Evolutionary conservation across 2,329 filamentous ascomycete species (phyloP), one percentile per base, ranked within the genome.

Genomic region (Alternaria arbusti): DNA sequence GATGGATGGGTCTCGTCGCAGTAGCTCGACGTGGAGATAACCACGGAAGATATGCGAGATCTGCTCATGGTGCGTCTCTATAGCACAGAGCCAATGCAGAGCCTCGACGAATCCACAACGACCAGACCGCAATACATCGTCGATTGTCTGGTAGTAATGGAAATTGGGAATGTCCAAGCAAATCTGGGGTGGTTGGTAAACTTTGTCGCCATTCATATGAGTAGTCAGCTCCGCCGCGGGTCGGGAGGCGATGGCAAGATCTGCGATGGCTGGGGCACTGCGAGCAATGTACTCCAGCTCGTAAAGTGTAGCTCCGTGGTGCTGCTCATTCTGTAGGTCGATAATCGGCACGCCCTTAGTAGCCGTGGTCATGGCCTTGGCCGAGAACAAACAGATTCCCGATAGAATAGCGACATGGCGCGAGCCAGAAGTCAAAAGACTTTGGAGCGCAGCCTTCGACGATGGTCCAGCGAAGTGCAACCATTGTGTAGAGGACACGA

Each of bases 171-270:
- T 36, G 13, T 36, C 30, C 7, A 36, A 9, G 30, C 13, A 15
- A 3, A 36, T 36, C 13, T 15, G 30, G 7, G 2, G 13, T 7
- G 13, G 30, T 6, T 36, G 30, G 13, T 0, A 4, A 6, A 1
- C 13, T 36, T 15, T 36, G 30, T 15, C 13, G 6, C 30, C 12
- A 4, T 32, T 0, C 0, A 0, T 7, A 15, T 32, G 30, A 0
- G 0, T 1, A 32, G 30, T 36, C 4, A 4, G 30, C 13, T 15
- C 13, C 13, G 30, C 13, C 30, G 30, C 13, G 7, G 30, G 4
- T 36, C 13, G 13, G 13, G 30, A 36, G 1, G 32, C 32, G 6
- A 36, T 36, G 7, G 32, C 32, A 36, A 36, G 13, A 9, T 36
- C 32, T 5, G 32, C 32, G 0, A 36, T 36, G 0, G 15, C 32